A percentile compares a stretch with the other conserved stretches of the same genome.
Conservation (phyloP, 768 basidiomycete species). For the Mycena vitilis region DNA sequence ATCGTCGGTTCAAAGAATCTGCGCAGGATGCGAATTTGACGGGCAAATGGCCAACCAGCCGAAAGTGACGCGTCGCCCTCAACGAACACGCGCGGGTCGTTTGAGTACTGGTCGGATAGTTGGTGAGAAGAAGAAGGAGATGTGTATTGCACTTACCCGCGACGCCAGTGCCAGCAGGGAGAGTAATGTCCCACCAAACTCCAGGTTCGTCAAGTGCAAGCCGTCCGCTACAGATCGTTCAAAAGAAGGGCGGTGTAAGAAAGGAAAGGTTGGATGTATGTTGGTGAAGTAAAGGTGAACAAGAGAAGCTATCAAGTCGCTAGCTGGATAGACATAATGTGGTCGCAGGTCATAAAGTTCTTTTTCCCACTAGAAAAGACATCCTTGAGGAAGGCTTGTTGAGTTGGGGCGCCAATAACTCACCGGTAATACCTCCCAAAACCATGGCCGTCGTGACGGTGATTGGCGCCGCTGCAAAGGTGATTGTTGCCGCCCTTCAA, state of each 20-base stretch:
- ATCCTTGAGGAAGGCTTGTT: neutral
- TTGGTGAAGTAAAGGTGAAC: constrained; percentile 61
- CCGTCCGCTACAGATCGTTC: constrained; percentile 29
- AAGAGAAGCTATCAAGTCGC: constrained; percentile 53
- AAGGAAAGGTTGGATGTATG: constrained; percentile 54
- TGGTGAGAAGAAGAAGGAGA: constrained; percentile 29
- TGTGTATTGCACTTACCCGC: constrained; percentile 46
- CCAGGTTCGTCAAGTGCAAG: constrained; percentile 52
- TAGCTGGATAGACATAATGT: constrained; percentile 44
- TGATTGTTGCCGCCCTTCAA: no score
- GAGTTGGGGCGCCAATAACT: neutral
- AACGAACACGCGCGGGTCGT: constrained; percentile 58
- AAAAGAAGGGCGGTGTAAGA: constrained; percentile 48
- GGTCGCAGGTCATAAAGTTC: constrained; percentile 9
- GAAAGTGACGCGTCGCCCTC: constrained; percentile 44
- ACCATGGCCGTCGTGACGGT: constrained; percentile 10
- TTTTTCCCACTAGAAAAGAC: constrained; percentile 32
- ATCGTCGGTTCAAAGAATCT: constrained; percentile 52
- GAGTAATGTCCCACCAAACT: constrained; percentile 58
- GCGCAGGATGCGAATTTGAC: constrained; percentile 58
- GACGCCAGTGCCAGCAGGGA: constrained; percentile 64
- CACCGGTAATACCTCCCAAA: constrained; percentile 20
- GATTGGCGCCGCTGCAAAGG: no score
- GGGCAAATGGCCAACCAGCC: constrained; percentile 63
- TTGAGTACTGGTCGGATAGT: constrained; percentile 48